A percentile compares a stretch with the other conserved stretches of the same genome.
phyloP scores from a whole-genome alignment of 192 early-diverging fungal species.

The Chytriomyces sp. region DNA sequence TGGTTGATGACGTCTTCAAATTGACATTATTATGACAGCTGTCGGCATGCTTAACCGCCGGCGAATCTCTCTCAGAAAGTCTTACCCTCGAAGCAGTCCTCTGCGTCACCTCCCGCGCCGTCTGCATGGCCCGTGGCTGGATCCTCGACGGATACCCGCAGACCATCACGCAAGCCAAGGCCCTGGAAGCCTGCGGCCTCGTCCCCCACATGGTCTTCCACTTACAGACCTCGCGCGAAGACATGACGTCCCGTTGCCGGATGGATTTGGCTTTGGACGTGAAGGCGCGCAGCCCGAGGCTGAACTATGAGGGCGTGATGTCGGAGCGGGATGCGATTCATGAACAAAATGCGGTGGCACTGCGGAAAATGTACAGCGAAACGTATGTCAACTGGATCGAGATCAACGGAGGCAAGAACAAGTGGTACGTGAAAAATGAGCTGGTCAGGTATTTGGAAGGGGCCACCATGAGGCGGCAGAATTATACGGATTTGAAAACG shows the following conservation, averaged over 20 bases:
- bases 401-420: slow-evolving; percentile 38
- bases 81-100: slow-evolving; percentile 42
- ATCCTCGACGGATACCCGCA: slow-evolving; percentile 58
- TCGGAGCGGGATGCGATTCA: slow-evolving; percentile 29
- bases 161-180: slow-evolving; percentile 44
- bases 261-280: slow-evolving; percentile 23
- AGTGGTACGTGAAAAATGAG: slow-evolving; percentile 44
- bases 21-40: slow-evolving; percentile 25
- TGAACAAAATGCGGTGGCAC: neutral
- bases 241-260: slow-evolving; percentile 20
- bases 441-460: slow-evolving; percentile 10
- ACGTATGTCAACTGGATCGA: slow-evolving; percentile 46
- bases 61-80: slow-evolving; percentile 38
- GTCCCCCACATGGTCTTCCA: slow-evolving; percentile 50
- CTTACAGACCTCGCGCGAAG: slow-evolving; percentile 33
- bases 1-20: neutral
- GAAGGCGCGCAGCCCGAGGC: slow-evolving; percentile 10
- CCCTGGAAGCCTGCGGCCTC: slow-evolving; percentile 46
- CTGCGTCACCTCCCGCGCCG: slow-evolving; percentile 42
- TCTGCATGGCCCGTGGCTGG: slow-evolving; percentile 52
- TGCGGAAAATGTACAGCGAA: slow-evolving; percentile 34
- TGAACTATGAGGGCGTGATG: slow-evolving; percentile 35
- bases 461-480: slow-evolving; percentile 34
- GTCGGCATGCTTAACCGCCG: slow-evolving; percentile 32
- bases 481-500: slow-evolving; percentile 42